phyloP scores from a whole-genome alignment of 345 rosid genomes.

The Clarkia xantiana region DNA sequence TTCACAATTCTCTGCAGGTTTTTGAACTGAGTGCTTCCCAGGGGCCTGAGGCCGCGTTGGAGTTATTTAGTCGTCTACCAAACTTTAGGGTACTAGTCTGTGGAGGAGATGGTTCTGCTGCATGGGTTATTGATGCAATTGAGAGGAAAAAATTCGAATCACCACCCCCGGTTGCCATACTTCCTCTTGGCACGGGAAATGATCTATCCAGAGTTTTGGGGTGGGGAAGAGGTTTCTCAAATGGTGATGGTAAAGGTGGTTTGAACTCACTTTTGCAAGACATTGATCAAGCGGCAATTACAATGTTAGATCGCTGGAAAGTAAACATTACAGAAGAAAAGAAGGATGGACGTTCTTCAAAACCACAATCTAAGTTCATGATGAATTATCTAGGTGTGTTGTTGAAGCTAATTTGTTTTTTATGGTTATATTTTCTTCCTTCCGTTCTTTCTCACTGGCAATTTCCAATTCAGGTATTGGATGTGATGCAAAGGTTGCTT shows the following conservation, averaged over 20 bases:
- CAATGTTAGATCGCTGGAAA: constrained; percentile 80
- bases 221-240: constrained; percentile 76
- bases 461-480: constrained; percentile 45
- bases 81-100: constrained; percentile 68
- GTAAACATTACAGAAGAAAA: constrained; percentile 43
- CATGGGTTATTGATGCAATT: constrained; percentile 69
- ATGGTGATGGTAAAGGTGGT: constrained; percentile 53
- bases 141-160: constrained; percentile 58
- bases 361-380: constrained; percentile 52
- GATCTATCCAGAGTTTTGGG: constrained; percentile 66
- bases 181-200: constrained; percentile 83
- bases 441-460: neutral
- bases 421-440: too few species aligned
- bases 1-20: constrained; percentile 24
- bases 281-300: constrained; percentile 63
- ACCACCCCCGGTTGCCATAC: constrained; percentile 78
- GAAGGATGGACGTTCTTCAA: constrained; percentile 14
- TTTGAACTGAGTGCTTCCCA: constrained; percentile 57
- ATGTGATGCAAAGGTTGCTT: constrained; percentile 84
- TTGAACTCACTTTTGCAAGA: constrained; percentile 51
- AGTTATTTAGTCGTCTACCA: constrained; percentile 43
- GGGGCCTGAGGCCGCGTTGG: constrained; percentile 68
- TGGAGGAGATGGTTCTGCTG: constrained; percentile 87
- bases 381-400: constrained; percentile 64
- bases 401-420: neutral